Conservation (phyloP, 495 filamentous ascomycete genomes). For the Lasiosphaeris hirsuta region DNA sequence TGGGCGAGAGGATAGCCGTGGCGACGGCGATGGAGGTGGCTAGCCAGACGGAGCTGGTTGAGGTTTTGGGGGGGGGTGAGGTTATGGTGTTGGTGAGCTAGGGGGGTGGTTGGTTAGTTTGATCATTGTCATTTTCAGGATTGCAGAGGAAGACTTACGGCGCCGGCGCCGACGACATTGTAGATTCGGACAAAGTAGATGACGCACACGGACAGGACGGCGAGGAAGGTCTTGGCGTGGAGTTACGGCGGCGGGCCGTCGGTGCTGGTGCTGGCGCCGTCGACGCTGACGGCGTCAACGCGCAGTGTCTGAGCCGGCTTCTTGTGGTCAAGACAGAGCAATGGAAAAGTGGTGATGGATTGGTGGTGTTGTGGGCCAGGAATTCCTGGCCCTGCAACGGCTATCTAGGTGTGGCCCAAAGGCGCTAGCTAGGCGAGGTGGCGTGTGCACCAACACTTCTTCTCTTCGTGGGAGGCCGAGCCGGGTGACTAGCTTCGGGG, state of each 20-base stretch:
- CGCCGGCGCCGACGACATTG: constrained; percentile 31
- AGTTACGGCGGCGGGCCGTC: constrained; percentile 25
- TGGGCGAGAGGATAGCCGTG: constrained; percentile 16
- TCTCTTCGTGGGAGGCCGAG: constrained; percentile 6
- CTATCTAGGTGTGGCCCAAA: no score
- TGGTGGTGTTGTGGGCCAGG: no score
- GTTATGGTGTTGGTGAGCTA: constrained; percentile 29
- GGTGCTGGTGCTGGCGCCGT: background rate
- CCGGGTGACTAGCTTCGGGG: no score
- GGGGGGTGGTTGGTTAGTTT: no score
- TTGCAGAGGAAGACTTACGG: constrained; percentile 21
- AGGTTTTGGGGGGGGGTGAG: constrained; percentile 20
- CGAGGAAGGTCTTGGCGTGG: constrained; percentile 32
- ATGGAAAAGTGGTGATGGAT: no score
- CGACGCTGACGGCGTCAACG: background rate
- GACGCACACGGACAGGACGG: constrained; percentile 29
- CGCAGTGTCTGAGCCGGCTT: background rate
- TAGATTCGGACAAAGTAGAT: constrained; percentile 34
- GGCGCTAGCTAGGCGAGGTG: no score
- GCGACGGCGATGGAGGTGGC: constrained; percentile 30
- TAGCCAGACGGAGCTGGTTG: constrained; percentile 25
- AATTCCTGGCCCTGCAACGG: no score
- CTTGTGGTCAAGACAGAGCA: no score
- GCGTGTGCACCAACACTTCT: no score
- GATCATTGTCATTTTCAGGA: background rate